Conservation (phyloP, 2,329 filamentous ascomycete species). For the Trichoderma hamatum region DNA sequence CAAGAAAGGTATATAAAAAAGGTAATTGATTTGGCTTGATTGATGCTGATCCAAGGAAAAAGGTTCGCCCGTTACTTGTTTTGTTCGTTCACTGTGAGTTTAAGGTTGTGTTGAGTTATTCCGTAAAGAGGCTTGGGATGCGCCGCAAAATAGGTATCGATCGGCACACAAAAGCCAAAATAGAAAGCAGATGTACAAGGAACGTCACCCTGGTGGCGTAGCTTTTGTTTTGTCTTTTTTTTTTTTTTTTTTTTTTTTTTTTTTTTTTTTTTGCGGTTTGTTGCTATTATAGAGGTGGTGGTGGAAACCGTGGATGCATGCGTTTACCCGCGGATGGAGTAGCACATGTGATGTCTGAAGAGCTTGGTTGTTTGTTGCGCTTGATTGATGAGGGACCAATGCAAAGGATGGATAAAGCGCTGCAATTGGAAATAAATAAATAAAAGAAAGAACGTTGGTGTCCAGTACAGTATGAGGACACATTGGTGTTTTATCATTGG, state of each 20-base stretch:
- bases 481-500: background rate
- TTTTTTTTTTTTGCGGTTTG: background rate
- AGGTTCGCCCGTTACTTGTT: background rate
- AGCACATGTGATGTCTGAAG: background rate
- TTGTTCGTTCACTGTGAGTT: background rate
- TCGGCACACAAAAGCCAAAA: background rate
- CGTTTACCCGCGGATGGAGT: background rate
- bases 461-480: background rate
- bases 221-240: background rate
- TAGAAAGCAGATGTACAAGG: background rate
- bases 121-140: background rate
- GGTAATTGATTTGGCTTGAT: background rate
- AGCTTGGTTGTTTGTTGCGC: background rate
- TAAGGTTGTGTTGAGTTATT: background rate
- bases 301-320: background rate
- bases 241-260: background rate
- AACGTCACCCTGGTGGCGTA: background rate
- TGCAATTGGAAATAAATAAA: background rate
- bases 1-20: background rate
- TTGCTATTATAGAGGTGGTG: background rate
- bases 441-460: background rate
- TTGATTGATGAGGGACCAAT: background rate
- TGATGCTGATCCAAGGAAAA: background rate
- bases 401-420: background rate
- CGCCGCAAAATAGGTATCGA: background rate